Evolutionary conservation across 2,329 filamentous ascomycete genomes (phyloP).

Genomic region (Rhynchosporium secalis): DNA sequence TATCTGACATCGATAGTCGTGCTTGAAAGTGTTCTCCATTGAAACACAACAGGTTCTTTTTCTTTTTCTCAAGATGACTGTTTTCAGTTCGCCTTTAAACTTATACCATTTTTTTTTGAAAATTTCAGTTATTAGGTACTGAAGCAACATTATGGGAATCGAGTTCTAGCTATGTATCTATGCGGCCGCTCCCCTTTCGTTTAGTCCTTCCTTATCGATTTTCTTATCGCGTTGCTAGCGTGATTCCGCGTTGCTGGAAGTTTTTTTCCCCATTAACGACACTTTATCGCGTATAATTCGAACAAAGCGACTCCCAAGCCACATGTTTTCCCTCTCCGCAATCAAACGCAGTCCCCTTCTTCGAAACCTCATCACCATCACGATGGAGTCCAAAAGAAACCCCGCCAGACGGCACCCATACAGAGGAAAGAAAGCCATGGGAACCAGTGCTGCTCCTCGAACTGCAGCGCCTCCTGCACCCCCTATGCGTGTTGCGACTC

Average conservation of each 20-base stretch:
- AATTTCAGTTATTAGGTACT: too few relatives aligned
- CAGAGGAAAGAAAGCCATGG: constrained; percentile 31
- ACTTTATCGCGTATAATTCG: background rate
- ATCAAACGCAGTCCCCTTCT: constrained; percentile 27
- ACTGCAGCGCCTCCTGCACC: constrained; percentile 18
- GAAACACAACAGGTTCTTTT: too few relatives aligned
- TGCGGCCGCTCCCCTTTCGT: background rate
- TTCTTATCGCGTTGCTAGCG: background rate
- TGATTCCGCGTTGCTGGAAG: too few relatives aligned
- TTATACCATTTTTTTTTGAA: too few relatives aligned
- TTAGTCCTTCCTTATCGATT: background rate
- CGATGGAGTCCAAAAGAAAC: constrained; percentile 31
- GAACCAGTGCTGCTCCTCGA: constrained; percentile 28
- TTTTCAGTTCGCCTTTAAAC: too few relatives aligned
- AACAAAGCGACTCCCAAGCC: background rate
- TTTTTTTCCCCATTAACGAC: background rate
- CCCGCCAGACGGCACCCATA: constrained; percentile 30
- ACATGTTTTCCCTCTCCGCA: constrained; percentile 26
- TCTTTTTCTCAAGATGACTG: too few relatives aligned
- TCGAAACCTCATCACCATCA: constrained; percentile 26
- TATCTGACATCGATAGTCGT: too few relatives aligned
- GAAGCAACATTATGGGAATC: background rate
- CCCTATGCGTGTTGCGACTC: constrained; percentile 43
- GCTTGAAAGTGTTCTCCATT: too few relatives aligned
- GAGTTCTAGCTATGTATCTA: too few relatives aligned